Percentiles rank a stretch among this genome's conserved stretches.
Evolutionary conservation across 2,329 filamentous ascomycete species (phyloP).

Genomic region (Pochonia chlamydosporia): DNA sequence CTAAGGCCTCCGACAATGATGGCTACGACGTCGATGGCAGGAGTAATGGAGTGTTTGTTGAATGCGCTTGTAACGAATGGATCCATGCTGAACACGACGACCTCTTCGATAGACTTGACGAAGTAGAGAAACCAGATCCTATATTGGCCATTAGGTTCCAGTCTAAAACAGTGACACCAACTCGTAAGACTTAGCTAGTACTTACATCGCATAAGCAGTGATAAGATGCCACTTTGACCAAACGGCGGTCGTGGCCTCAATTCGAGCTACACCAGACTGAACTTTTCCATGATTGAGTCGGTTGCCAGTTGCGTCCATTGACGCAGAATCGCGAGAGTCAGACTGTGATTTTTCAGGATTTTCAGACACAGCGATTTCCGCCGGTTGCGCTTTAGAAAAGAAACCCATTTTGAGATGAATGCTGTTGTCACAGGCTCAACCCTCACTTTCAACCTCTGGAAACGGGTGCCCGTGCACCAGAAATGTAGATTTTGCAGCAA

Average conservation of each 20-base stretch:
- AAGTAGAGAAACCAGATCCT: conserved; percentile 37
- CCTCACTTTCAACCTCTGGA: too few relatives aligned
- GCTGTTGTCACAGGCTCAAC: background rate
- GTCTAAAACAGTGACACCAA: conserved; percentile 10
- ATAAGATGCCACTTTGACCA: conserved; percentile 34
- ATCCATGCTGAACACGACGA: conserved; percentile 32
- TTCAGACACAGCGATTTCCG: background rate
- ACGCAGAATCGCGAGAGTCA: conserved; percentile 7
- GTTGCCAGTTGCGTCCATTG: conserved; percentile 9
- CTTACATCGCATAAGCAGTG: conserved; percentile 34
- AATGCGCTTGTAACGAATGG: conserved; percentile 48
- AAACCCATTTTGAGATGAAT: background rate
- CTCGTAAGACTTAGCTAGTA: background rate
- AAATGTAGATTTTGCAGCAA: background rate
- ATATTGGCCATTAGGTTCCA: background rate
- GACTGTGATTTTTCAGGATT: background rate
- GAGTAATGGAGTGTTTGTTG: conserved; percentile 45
- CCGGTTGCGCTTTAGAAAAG: background rate
- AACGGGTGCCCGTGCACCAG: too few relatives aligned
- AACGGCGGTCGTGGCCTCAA: conserved; percentile 38
- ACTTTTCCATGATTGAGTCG: conserved; percentile 13
- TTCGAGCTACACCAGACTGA: conserved; percentile 36
- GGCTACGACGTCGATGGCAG: conserved; percentile 48
- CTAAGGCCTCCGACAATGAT: conserved; percentile 52
- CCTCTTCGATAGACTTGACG: conserved; percentile 27